A percentile compares a stretch with the other conserved stretches of the same genome.
Evolutionary conservation across 345 rosid species (phyloP).

Genomic region (Lenwebbia sp.): DNA sequence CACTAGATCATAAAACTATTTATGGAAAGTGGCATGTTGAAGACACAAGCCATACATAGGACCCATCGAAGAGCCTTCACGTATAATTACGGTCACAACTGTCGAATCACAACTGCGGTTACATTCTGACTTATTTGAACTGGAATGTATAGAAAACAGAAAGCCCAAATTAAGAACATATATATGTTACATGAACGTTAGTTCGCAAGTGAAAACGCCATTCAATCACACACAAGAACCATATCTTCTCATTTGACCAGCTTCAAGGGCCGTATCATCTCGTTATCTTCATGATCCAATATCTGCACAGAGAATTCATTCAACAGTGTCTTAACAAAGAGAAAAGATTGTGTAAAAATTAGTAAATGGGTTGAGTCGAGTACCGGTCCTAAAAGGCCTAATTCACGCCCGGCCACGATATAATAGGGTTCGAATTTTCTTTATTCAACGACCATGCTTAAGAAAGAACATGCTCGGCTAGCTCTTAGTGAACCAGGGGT

Average conservation of each 20-base stretch:
- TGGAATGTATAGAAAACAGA: not conserved
- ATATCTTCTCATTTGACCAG: not conserved
- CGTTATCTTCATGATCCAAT: conserved; percentile 33
- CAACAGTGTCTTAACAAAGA: not conserved
- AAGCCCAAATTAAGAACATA: not conserved
- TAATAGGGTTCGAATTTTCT: not conserved
- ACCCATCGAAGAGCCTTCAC: not conserved
- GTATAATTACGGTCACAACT: not conserved
- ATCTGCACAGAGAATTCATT: conserved; percentile 9
- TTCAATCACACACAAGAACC: not conserved
- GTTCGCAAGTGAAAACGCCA: not conserved
- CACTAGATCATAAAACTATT: not conserved
- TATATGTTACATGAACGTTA: not conserved
- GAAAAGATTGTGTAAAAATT: not conserved
- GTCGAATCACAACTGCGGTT: not conserved
- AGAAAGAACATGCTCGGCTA: not conserved
- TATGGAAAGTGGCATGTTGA: not conserved
- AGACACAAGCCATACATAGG: not conserved
- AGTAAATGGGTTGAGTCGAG: not conserved
- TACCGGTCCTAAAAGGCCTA: not conserved
- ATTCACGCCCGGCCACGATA: not conserved
- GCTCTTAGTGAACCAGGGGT: not conserved
- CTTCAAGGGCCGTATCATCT: conserved; percentile 28
- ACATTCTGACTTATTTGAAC: not conserved
- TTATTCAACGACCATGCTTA: not conserved